Evolutionary conservation across 108 stramenopile species (phyloP).

Genomic region (Epithemia pelagica): DNA sequence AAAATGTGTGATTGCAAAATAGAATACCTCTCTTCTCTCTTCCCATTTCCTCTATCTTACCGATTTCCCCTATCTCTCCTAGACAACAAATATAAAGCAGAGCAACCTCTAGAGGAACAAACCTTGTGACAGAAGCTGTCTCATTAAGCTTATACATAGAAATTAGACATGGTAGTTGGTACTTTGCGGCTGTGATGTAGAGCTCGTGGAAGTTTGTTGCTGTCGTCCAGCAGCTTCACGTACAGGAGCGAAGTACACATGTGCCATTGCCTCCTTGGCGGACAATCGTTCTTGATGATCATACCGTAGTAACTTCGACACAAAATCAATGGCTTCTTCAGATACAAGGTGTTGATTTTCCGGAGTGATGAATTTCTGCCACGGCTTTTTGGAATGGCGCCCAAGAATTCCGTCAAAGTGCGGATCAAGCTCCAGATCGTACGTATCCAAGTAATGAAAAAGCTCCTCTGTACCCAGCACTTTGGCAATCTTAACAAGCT

Average conservation of each 20-base stretch:
- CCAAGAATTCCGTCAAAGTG: slow-evolving; percentile 97
- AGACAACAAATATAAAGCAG: too few species aligned
- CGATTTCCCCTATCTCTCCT: too few species aligned
- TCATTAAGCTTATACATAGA: too few species aligned
- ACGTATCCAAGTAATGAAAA: slow-evolving; percentile 92
- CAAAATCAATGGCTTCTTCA: slow-evolving; percentile 95
- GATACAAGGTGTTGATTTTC: slow-evolving; percentile 97
- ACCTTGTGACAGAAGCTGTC: too few species aligned
- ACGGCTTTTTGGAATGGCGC: slow-evolving; percentile 94
- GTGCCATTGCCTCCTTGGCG: slow-evolving; percentile 96
- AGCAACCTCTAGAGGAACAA: too few species aligned
- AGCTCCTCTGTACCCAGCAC: slow-evolving; percentile 98
- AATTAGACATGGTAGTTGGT: too few species aligned
- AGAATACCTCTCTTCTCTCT: too few species aligned
- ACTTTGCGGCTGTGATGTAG: too few species aligned
- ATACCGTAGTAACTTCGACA: slow-evolving; percentile 86
- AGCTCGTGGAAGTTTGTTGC: too few species aligned
- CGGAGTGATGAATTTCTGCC: slow-evolving; percentile 95
- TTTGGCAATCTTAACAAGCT: slow-evolving; percentile 97
- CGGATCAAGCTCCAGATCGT: slow-evolving; percentile 95
- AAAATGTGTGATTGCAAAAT: too few species aligned
- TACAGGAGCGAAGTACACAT: slow-evolving; percentile 96
- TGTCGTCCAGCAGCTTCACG: slow-evolving; percentile 76
- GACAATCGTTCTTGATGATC: slow-evolving; percentile 98
- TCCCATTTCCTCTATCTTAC: too few species aligned